A percentile compares a stretch with the other conserved stretches of the same genome.
Evolutionary conservation across 768 basidiomycete genomes (phyloP).

Genomic region (Suillus paluster): DNA sequence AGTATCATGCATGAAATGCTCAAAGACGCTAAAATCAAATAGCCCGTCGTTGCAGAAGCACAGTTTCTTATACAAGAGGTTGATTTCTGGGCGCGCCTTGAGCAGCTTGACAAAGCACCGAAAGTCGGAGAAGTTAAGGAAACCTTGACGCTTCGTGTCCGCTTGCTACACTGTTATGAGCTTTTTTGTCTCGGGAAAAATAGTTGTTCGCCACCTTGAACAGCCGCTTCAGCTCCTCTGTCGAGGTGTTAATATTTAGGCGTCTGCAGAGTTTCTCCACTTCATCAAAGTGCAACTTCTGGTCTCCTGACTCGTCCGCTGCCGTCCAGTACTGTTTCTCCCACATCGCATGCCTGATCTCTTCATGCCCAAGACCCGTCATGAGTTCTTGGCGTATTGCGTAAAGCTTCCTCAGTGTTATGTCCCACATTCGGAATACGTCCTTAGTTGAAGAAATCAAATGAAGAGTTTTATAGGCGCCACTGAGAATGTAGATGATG

Average conservation of each 20-base stretch:
- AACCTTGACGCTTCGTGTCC: slow-evolving; percentile 56
- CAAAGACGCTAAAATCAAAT: slow-evolving; percentile 46
- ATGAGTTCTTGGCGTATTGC: slow-evolving; percentile 71
- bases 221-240: slow-evolving; percentile 54
- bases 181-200: background rate
- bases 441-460: slow-evolving; percentile 72
- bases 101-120: slow-evolving; percentile 81
- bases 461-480: slow-evolving; percentile 84
- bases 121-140: slow-evolving; percentile 80
- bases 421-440: slow-evolving; percentile 66
- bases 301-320: slow-evolving; percentile 64
- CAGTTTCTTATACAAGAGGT: slow-evolving; percentile 58
- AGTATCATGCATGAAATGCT: slow-evolving; percentile 50
- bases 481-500: slow-evolving; percentile 78
- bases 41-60: slow-evolving; percentile 34
- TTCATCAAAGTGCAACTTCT: slow-evolving; percentile 70
- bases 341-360: slow-evolving; percentile 73
- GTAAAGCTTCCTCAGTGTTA: slow-evolving; percentile 65
- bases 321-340: slow-evolving; percentile 84
- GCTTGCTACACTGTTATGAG: slow-evolving; percentile 52
- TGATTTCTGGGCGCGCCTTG: slow-evolving; percentile 85
- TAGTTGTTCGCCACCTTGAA: slow-evolving; percentile 53
- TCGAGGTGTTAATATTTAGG: slow-evolving; percentile 65
- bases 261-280: slow-evolving; percentile 72
- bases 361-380: slow-evolving; percentile 65